Base-by-base conservation (phyloP, 371 early-diverging fungal species). In the Mortierella sp. region DNA sequence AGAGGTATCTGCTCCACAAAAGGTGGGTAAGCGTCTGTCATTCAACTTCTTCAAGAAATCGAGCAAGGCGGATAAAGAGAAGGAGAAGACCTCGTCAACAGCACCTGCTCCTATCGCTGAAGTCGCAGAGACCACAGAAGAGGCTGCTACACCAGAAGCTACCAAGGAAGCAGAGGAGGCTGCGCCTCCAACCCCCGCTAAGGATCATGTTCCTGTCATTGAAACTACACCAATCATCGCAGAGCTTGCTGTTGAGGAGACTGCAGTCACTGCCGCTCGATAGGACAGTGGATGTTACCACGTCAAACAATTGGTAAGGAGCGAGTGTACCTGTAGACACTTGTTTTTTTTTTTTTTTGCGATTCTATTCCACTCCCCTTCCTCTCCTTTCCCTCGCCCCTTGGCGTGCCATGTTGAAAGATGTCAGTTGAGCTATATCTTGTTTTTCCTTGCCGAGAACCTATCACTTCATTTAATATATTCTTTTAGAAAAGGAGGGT, bases 41-140 rank as follows among this genome's bases (percentile, higher is more conserved):
- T 72, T 72, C 68, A 79, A 73, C 68, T 58, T 70, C 66, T 79
- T 79, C 80, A 79, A 70, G 61, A 79, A 72, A 64, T 54, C 59
- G 26, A 19, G 53, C 66, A 72, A 76, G 60, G 63, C 58, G 12
- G 75, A 64, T 28, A 73, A 70, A 54, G 66, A 78, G 49, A 73
- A 69, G 57, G 70, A 75, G 59, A 75, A 75, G 66, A 19, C 66
- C 8, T 28, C 63, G 1, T 29, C 62, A 13, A 32, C 49, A 35
- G 54, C 57, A 4, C 67, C 76, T 26, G 68, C 66, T 23, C 29
- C 70, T 32, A 61, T 70, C 19, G 34, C 61, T 23, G 70, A 69
- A 53, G 66, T 62, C 12, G 26, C 66, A 55, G 66, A 68, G 22
- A 34, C 57, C 17, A 53, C 53, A 32, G 66, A 75, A 65, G 71